phyloP scores from a whole-genome alignment of 2,329 filamentous ascomycete genomes.

The Cladosporium velox region DNA sequence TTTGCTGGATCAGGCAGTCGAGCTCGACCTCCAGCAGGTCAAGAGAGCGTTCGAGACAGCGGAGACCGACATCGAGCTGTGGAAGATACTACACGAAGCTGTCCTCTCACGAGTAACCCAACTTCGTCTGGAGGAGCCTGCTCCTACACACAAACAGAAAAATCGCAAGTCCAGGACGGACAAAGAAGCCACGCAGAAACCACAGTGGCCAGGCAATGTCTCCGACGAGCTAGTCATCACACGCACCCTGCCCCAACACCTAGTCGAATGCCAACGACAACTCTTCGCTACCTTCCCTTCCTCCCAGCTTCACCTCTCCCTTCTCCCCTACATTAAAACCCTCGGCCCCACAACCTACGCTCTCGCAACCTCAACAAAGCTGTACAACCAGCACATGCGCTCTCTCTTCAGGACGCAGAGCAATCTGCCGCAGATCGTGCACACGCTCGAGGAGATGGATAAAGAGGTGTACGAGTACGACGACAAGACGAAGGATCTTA shows the following conservation, averaged over 20 bases:
- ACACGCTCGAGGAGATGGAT: slow-evolving; percentile 19
- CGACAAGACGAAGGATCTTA: neutral
- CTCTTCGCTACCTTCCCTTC: slow-evolving; percentile 1
- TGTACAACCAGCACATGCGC: slow-evolving; percentile 21
- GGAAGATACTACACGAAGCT: slow-evolving; percentile 12
- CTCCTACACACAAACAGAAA: neutral
- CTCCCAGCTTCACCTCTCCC: neutral
- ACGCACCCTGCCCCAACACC: neutral
- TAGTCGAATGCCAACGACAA: neutral
- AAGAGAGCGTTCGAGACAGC: slow-evolving; percentile 4
- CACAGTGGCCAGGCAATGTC: slow-evolving; percentile 5
- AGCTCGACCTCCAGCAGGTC: slow-evolving; percentile 5
- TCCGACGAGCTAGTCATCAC: slow-evolving; percentile 8
- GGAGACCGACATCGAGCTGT: slow-evolving; percentile 18
- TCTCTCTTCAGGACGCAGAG: neutral
- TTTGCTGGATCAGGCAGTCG: neutral
- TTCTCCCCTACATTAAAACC: slow-evolving; percentile 19
- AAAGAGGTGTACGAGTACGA: slow-evolving; percentile 19
- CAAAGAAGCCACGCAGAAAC: neutral
- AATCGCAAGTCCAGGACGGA: neutral
- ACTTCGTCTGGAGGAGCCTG: slow-evolving; percentile 7
- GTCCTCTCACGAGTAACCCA: slow-evolving; percentile 6
- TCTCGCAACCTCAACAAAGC: neutral
- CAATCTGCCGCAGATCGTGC: slow-evolving; percentile 8
- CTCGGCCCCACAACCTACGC: slow-evolving; percentile 19